These are phyloP conservation scores for Dictyophora rubrovolvata DNA, from an alignment of 768 basidiomycete genomes.

Conservation along the genomic window DNA sequence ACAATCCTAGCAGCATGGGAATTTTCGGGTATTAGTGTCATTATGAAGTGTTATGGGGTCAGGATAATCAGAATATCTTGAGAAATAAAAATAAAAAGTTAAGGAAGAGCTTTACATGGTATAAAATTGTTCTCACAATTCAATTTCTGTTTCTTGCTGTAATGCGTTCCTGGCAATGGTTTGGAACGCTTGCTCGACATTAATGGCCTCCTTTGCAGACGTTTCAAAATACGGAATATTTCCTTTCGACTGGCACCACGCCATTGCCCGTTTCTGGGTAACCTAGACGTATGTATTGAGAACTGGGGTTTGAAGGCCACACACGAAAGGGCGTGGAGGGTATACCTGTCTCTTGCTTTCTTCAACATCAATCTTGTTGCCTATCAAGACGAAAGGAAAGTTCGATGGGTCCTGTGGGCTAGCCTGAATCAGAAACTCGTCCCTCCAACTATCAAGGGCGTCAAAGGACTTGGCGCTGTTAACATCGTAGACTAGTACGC, in stretches of 20 bases:
- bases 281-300: slow-evolving; percentile 48
- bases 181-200: slow-evolving; percentile 99
- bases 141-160: slow-evolving; percentile 94
- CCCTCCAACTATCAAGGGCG: slow-evolving; percentile 97
- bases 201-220: slow-evolving; percentile 99
- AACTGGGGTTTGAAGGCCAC: not conserved
- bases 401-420: slow-evolving; percentile 99
- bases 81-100: slow-evolving; percentile 13
- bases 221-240: slow-evolving; percentile 99
- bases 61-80: slow-evolving; percentile 94
- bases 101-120: slow-evolving; percentile 7
- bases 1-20: not conserved
- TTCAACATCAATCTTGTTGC: slow-evolving; percentile 99
- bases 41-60: slow-evolving; percentile 97
- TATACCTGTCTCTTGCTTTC: slow-evolving; percentile 93
- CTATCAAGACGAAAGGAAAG: slow-evolving; percentile 97
- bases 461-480: slow-evolving; percentile 99
- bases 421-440: slow-evolving; percentile 98
- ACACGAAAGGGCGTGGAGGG: slow-evolving; percentile 3
- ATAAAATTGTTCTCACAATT: slow-evolving; percentile 65
- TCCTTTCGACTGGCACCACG: slow-evolving; percentile 99
- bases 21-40: slow-evolving; percentile 20
- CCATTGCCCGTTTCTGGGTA: slow-evolving; percentile 98
- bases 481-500: slow-evolving; percentile 97
- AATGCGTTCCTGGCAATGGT: slow-evolving; percentile 99